Conservation (phyloP, 495 filamentous ascomycete genomes). For the Neurospora sp. region DNA sequence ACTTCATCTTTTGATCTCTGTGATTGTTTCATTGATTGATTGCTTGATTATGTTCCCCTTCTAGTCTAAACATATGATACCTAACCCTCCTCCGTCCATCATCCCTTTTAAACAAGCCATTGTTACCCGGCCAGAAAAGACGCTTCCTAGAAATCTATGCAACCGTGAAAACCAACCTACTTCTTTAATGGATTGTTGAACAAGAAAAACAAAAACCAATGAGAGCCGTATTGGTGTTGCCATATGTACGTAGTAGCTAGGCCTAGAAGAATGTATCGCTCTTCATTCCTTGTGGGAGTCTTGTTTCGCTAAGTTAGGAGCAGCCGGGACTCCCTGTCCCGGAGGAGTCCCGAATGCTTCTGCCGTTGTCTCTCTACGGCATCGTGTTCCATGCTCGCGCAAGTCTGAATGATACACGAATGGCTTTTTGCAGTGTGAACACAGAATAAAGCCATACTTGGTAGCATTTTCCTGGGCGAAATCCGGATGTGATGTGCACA, state of each 20-base stretch:
- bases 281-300: neutral
- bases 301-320: neutral
- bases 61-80: neutral
- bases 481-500: too few species aligned
- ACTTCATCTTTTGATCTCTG: neutral
- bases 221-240: neutral
- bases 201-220: neutral
- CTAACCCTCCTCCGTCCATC: neutral
- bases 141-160: neutral
- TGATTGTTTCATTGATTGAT: neutral
- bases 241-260: neutral
- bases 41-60: neutral
- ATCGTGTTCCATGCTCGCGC: neutral
- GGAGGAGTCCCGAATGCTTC: neutral
- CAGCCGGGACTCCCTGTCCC: neutral
- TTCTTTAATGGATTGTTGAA: neutral
- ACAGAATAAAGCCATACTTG: neutral
- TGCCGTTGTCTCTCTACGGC: neutral
- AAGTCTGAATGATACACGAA: neutral
- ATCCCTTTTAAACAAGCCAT: neutral
- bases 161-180: neutral
- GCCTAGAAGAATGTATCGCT: neutral
- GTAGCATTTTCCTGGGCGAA: too few species aligned
- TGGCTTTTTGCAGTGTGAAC: neutral
- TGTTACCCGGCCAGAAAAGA: neutral